phyloP scores from a whole-genome alignment of 192 early-diverging fungal species.

The Coemansia sp. region DNA sequence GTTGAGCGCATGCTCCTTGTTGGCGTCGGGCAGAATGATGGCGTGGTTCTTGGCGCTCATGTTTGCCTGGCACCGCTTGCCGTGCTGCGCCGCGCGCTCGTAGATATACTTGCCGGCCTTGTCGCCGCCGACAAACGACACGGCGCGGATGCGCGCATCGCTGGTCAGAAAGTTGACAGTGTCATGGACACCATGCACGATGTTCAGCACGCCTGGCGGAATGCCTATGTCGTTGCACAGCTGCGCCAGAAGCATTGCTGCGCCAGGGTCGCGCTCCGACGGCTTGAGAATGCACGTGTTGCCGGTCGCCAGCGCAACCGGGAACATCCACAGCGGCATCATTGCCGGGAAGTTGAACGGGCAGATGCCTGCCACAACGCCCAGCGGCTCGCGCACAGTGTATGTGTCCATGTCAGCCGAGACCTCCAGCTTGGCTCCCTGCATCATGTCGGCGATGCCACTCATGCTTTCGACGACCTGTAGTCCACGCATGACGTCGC shows the following conservation, averaged over 20 bases:
- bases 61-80: slow-evolving; percentile 97
- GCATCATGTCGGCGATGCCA: slow-evolving; percentile 72
- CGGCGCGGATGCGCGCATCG: slow-evolving; percentile 81
- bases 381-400: slow-evolving; percentile 87
- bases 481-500: slow-evolving; percentile 87
- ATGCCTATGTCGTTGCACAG: slow-evolving; percentile 88
- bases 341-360: slow-evolving; percentile 99
- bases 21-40: slow-evolving; percentile 89
- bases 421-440: slow-evolving; percentile 84
- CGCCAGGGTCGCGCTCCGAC: slow-evolving; percentile 91
- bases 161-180: slow-evolving; percentile 92
- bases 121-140: slow-evolving; percentile 94
- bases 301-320: slow-evolving; percentile 87
- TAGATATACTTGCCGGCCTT: slow-evolving; percentile 87
- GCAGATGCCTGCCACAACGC: slow-evolving; percentile 90
- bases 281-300: slow-evolving; percentile 94
- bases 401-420: slow-evolving; percentile 95
- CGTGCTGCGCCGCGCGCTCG: slow-evolving; percentile 79
- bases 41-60: slow-evolving; percentile 98
- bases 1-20: slow-evolving; percentile 94
- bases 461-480: slow-evolving; percentile 89
- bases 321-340: slow-evolving; percentile 96
- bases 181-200: slow-evolving; percentile 85
- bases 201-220: slow-evolving; percentile 86
- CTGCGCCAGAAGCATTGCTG: slow-evolving; percentile 84